phyloP scores from a whole-genome alignment of 2,329 filamentous ascomycete species.

The Elsinoe arachidis region DNA sequence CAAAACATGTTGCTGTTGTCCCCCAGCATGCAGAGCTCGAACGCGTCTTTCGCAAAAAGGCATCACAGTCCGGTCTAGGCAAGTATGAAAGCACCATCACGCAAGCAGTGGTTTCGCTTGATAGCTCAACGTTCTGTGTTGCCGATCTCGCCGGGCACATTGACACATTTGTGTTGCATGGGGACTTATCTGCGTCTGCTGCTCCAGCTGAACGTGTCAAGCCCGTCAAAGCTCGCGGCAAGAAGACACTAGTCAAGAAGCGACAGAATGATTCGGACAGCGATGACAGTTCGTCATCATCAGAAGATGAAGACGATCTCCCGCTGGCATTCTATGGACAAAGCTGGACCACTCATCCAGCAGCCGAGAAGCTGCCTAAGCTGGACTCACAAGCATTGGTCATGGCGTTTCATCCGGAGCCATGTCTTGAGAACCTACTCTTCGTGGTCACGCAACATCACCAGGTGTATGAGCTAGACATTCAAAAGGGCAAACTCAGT shows the following conservation, averaged over 20 bases:
- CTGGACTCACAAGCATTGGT: slow-evolving; percentile 38
- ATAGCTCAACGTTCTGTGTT: slow-evolving; percentile 69
- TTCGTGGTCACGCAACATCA: slow-evolving; percentile 56
- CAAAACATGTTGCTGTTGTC: slow-evolving; percentile 31
- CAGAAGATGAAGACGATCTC: slow-evolving; percentile 38
- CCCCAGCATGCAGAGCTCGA: slow-evolving; percentile 31
- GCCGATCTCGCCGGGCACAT: slow-evolving; percentile 78
- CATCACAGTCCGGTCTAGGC: slow-evolving; percentile 36
- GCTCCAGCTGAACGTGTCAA: slow-evolving; percentile 30
- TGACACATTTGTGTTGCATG: slow-evolving; percentile 72
- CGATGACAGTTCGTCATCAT: slow-evolving; percentile 30
- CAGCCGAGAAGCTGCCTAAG: slow-evolving; percentile 42
- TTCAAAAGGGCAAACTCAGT: slow-evolving; percentile 65
- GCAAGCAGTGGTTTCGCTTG: slow-evolving; percentile 67
- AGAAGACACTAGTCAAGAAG: slow-evolving; percentile 12
- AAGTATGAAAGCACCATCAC: slow-evolving; percentile 72
- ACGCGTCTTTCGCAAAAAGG: slow-evolving; percentile 27
- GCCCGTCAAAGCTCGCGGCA: slow-evolving; percentile 18
- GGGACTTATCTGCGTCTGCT: slow-evolving; percentile 42
- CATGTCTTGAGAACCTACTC: slow-evolving; percentile 31
- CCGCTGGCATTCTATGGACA: slow-evolving; percentile 48
- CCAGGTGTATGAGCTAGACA: slow-evolving; percentile 69
- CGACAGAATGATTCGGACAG: slow-evolving; percentile 17
- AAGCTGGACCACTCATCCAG: slow-evolving; percentile 68
- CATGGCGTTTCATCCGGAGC: slow-evolving; percentile 37